Conservation (phyloP, 331 rosid species). For the Telfairia occidentalis region DNA sequence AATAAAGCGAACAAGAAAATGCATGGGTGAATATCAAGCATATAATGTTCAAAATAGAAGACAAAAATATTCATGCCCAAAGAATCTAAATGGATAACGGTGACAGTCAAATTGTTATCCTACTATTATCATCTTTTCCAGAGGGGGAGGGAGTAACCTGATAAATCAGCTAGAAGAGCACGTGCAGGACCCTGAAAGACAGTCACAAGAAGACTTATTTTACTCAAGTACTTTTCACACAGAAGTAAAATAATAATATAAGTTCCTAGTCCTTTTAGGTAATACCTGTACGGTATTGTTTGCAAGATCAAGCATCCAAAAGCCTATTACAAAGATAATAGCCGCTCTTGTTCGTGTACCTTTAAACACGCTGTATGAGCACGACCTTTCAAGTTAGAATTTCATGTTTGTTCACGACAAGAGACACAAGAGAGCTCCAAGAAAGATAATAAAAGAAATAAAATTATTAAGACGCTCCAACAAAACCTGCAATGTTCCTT, state of each 20-base stretch:
- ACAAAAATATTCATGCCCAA: background rate
- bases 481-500: slow-evolving; percentile 87
- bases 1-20: slow-evolving; percentile 8
- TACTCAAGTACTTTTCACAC: background rate
- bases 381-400: slow-evolving; percentile 21
- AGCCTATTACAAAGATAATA: slow-evolving; percentile 73
- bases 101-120: background rate
- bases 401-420: slow-evolving; percentile 3
- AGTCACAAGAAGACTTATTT: slow-evolving; percentile 5
- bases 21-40: background rate
- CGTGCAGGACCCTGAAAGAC: slow-evolving; percentile 88
- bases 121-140: background rate
- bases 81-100: background rate
- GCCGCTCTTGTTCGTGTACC: slow-evolving; percentile 94
- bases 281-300: slow-evolving; percentile 96
- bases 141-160: slow-evolving; percentile 36
- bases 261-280: slow-evolving; percentile 16
- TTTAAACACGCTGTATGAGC: slow-evolving; percentile 54
- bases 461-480: background rate
- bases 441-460: slow-evolving; percentile 5
- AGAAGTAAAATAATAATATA: slow-evolving; percentile 3
- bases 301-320: slow-evolving; percentile 99
- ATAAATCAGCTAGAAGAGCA: slow-evolving; percentile 97
- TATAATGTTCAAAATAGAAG: background rate
- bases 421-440: slow-evolving; percentile 9